A percentile compares a stretch with the other conserved stretches of the same genome.
These are phyloP conservation scores for Pisolithus thermaeus DNA, from an alignment of 1,284 basidiomycete species.

Conservation along the genomic window DNA sequence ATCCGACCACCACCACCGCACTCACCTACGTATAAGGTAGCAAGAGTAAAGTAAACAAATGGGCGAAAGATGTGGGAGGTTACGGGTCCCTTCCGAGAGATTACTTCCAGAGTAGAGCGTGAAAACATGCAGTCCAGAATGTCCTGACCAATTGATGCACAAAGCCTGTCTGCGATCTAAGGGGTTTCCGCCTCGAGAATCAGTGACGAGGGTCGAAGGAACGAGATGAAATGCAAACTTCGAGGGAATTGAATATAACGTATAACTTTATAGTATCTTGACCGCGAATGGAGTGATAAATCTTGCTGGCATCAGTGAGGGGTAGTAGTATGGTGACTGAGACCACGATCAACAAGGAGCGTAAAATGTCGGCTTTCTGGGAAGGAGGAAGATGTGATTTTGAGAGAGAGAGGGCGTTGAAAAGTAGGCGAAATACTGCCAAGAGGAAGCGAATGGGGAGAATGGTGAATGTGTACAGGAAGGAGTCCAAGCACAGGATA, in stretches of 20 bases:
- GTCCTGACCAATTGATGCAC: constrained; percentile 97
- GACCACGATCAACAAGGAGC: constrained; percentile 70
- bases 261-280: constrained; percentile 99
- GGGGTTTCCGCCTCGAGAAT: neutral
- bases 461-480: constrained; percentile 97
- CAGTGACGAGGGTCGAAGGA: neutral
- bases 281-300: constrained; percentile 98
- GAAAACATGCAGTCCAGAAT: constrained; percentile 96
- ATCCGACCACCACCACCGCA: constrained; percentile 3
- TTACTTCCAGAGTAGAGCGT: constrained; percentile 75
- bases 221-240: constrained; percentile 47
- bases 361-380: constrained; percentile 88
- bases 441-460: constrained; percentile 84
- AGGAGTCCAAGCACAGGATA: constrained; percentile 92
- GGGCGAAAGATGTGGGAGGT: constrained; percentile 68
- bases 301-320: constrained; percentile 94
- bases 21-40: constrained; percentile 81
- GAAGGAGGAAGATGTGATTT: constrained; percentile 67
- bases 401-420: constrained; percentile 46
- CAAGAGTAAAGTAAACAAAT: constrained; percentile 80
- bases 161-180: constrained; percentile 92
- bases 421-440: constrained; percentile 56
- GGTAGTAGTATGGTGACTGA: constrained; percentile 76
- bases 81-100: constrained; percentile 58
- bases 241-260: constrained; percentile 97